Percentiles rank a stretch among this genome's conserved stretches.
Conservation (phyloP, 2,329 filamentous ascomycete genomes). For the Epicoccum nigrum region DNA sequence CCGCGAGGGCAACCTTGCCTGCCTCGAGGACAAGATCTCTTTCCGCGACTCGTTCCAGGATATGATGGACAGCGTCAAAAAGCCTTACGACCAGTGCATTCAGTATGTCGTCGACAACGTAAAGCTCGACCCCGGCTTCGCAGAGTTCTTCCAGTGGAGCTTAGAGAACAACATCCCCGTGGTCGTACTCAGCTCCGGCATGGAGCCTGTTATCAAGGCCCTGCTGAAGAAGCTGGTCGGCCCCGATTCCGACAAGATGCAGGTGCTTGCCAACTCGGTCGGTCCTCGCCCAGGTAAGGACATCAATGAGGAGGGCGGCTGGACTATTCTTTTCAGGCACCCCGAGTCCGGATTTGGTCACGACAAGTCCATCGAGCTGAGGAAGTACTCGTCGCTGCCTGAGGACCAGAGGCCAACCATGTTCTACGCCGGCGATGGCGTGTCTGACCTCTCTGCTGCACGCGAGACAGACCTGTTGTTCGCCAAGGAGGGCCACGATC, state of each 20-base stretch:
- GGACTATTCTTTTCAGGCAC: conserved; percentile 88
- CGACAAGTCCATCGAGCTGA: conserved; percentile 91
- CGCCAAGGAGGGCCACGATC: conserved; percentile 87
- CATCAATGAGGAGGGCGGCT: conserved; percentile 81
- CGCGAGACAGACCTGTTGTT: conserved; percentile 92
- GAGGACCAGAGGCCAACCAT: conserved; percentile 73
- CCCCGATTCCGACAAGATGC: conserved; percentile 76
- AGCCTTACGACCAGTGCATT: conserved; percentile 83
- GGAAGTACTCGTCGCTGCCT: conserved; percentile 80
- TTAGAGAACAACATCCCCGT: conserved; percentile 84
- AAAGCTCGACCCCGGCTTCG: conserved; percentile 86
- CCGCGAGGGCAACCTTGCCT: conserved; percentile 73
- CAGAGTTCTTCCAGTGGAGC: conserved; percentile 85
- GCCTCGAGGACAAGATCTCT: conserved; percentile 71
- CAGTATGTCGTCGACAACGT: conserved; percentile 80
- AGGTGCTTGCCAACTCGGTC: conserved; percentile 90
- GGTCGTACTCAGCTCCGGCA: conserved; percentile 89
- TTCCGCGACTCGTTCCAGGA: conserved; percentile 86
- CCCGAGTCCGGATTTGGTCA: conserved; percentile 86
- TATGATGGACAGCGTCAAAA: conserved; percentile 88
- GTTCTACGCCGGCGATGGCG: conserved; percentile 94
- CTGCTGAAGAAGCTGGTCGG: conserved; percentile 82
- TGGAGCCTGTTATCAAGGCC: conserved; percentile 88
- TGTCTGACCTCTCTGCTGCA: conserved; percentile 89
- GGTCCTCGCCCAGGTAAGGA: conserved; percentile 71